Percentiles rank a stretch among this genome's conserved stretches.
Conservation (phyloP, 768 basidiomycete genomes). For the Leucocoprinus birnbaumii region DNA sequence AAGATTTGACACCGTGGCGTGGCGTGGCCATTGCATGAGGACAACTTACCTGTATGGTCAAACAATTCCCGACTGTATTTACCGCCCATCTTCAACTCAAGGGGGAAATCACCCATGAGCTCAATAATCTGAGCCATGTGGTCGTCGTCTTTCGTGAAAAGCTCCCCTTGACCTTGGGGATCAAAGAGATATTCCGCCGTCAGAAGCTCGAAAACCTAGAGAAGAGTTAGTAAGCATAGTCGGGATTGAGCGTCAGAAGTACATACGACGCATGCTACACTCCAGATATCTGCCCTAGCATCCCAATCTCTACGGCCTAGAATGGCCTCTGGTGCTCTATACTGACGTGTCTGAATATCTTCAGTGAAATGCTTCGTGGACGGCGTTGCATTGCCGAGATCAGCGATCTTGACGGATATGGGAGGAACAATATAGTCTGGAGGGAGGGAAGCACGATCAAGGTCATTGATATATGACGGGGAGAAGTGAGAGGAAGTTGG, state of each 20-base stretch:
- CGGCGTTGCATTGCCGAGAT: conserved; percentile 92
- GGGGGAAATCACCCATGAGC: conserved; percentile 75
- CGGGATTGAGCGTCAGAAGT: not conserved
- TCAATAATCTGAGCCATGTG: conserved; percentile 96
- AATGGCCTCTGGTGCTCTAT: conserved; percentile 93
- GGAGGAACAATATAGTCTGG: conserved; percentile 29
- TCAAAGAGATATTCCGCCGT: conserved; percentile 94
- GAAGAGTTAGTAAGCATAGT: conserved; percentile 1
- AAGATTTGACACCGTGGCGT: conserved; percentile 7
- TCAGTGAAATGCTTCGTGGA: conserved; percentile 90
- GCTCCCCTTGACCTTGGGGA: conserved; percentile 74
- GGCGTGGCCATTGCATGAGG: not conserved
- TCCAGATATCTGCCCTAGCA: conserved; percentile 85
- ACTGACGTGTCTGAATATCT: conserved; percentile 96
- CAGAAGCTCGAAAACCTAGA: conserved; percentile 79
- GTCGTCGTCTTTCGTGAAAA: conserved; percentile 92
- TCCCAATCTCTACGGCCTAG: conserved; percentile 87
- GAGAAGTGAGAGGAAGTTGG: conserved; percentile 17
- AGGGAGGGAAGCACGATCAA: conserved; percentile 1
- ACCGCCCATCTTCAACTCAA: conserved; percentile 78
- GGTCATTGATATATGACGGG: conserved; percentile 7
- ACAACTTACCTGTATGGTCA: conserved; percentile 57
- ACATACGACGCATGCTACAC: conserved; percentile 80
- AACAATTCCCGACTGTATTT: conserved; percentile 85
- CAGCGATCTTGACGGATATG: conserved; percentile 89